Evolutionary conservation across 495 filamentous ascomycete genomes (phyloP), one percentile per base, ranked within the genome.

Genomic region (Penicillium steckii): DNA sequence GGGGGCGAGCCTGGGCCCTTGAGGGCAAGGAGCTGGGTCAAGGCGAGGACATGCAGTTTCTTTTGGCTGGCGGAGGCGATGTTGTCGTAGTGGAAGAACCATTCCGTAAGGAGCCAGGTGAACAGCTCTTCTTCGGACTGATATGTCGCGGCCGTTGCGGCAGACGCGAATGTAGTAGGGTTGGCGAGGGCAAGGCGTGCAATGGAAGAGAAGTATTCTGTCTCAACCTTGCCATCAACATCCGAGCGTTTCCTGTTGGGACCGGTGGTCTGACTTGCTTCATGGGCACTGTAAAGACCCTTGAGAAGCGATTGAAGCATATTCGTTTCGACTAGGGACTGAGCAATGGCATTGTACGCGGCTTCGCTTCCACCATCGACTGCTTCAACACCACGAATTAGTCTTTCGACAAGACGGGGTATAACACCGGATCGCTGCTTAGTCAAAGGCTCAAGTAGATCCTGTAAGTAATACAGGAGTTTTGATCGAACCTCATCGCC

Each of bases 61-160:
- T 88, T 83, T 35, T 85, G 79, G 26, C 79, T 83, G 4, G 81
- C 74, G 65, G 90, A 84, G 33, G 81, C 84, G 66, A 95, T 90
- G 64, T 82, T 86, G 60, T 94, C 89, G 59, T 95, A 89, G 58
- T 92, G 86, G 29, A 71, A 68, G 71, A 97, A 95, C 94, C 94
- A 98, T 67, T 95, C 91, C 1, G 79, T 74, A 33, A 90, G 68
- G 24, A 97, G 75, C 91, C 91, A 96, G 15, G 71, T 65, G 35
- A 85, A 69, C 54, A 78, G 80, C 22, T 79, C 72, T 29, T 85
- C 78, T 43, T 72, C 60, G 2, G 65, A 40, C n/a, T 74, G 59
- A 8, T 60, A 54, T 25, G 70, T 66, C 0, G 74, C 70, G 8
- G 68, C 71, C 8, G 67, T 59, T 48, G 76, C 50, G 15, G 86